These are phyloP conservation scores for Neopestalotiopsis sp. DNA, from an alignment of 2,329 filamentous ascomycete genomes.

Conservation along the genomic window DNA sequence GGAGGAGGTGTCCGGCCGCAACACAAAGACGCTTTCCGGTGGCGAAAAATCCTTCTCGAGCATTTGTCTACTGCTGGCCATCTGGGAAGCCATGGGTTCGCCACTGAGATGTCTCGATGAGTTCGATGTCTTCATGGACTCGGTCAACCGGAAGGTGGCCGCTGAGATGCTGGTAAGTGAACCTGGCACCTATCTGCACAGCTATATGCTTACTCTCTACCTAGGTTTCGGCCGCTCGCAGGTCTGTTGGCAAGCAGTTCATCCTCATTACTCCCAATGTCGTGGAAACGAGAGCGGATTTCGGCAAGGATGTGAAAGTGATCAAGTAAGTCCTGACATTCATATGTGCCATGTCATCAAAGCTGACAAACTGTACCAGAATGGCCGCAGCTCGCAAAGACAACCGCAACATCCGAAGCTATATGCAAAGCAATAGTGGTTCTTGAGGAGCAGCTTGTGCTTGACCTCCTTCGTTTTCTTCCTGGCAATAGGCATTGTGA, in stretches of 20 bases:
- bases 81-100: conserved; percentile 98
- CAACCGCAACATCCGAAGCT: neutral
- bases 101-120: conserved; percentile 95
- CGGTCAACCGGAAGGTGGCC: conserved; percentile 89
- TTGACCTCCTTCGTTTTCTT: neutral
- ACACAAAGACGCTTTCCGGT: conserved; percentile 90
- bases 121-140: conserved; percentile 99
- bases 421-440: neutral
- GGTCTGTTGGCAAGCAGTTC: conserved; percentile 89
- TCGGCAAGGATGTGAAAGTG: conserved; percentile 76
- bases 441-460: neutral
- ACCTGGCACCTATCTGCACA: neutral
- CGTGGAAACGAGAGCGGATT: conserved; percentile 64
- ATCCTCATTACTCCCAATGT: conserved; percentile 95
- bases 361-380: conserved; percentile 3
- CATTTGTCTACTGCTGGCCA: conserved; percentile 87
- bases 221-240: conserved; percentile 81
- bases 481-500: too few relatives aligned
- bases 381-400: neutral
- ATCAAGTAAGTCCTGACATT: conserved; percentile 62
- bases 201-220: neutral
- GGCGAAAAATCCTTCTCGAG: conserved; percentile 98
- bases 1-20: conserved; percentile 72
- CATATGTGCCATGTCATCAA: neutral
- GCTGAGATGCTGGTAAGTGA: conserved; percentile 86